Base-by-base conservation (phyloP, 805 yeast genomes). In the Myxozyma neotropica region DNA sequence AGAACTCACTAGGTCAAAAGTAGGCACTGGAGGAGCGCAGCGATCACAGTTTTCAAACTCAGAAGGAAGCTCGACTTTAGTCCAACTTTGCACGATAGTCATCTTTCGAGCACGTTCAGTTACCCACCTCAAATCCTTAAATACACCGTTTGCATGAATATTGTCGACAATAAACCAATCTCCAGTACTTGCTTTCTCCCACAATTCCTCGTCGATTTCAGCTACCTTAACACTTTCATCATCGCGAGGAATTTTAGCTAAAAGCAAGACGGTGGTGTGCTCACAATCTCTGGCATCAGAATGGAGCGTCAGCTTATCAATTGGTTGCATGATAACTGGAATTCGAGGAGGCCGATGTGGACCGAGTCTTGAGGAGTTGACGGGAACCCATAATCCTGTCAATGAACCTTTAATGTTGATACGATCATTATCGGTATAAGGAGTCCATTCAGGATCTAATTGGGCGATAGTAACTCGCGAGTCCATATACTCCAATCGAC, bases 91-190 rank as follows among this genome's bases (percentile, higher is more conserved):
- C 50, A 36, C 13, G 5, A 33, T 19, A 13, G 44, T 33, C 35
- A 49, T 21, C 33, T 39, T 49, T 27, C 55, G 51, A 24, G 52
- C 50, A 7, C 59, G 54, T 24, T 55, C 59, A 12, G 59, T 55
- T 4, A 55, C 21, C 59, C 59, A 55, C 12, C 42, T 19, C 27
- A 55, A 26, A 43, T 49, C 59, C 19, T 46, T 35, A 33, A 55
- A 55, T 3, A 50, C 49, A 1, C 55, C 55, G 0, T 40, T 47
- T 13, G 55, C 48, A 19, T 54, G 58, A 12, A 49, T 19, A 21
- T 35, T 48, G 21, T 47, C 50, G 26, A 47, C 45, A 8, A 38
- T 42, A 15, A 42, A 48, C 58, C 53, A 48, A 17, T 48, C 54
- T 19, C 58, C 58, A 2, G 27, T 35, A 12, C 35, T 48, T 5